Base-by-base conservation (phyloP, 2,329 filamentous ascomycete genomes). In the Fusarium mexicanum region DNA sequence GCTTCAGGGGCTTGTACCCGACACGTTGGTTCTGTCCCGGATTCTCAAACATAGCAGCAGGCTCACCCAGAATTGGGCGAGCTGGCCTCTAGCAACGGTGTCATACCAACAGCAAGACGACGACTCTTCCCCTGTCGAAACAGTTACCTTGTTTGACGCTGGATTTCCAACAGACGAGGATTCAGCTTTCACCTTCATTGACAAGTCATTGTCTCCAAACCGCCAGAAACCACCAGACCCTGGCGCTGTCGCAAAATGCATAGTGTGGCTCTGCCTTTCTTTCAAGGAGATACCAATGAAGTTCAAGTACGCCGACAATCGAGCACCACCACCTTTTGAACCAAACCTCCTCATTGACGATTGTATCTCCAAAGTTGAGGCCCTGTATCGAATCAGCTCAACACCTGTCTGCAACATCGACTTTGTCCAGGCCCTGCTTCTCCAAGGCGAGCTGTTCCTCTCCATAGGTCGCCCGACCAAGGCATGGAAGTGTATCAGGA, bases 51-150 rank as follows among this genome's bases (percentile, higher is more conserved):
- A 74, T 11, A 60, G 67, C 2, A 31, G 35, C 13, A 35, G 29
- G 79, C 80, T 40, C 47, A 44, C 51, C 3, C 37, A 65, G 22
- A 38, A 22, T 79, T 84, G 69, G 68, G 41, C 33, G 18, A 35
- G 50, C 47, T 74, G 63, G 62, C 71, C 71, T 10, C 64, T 74
- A 11, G 46, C 50, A 40, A 51, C 48, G 2, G 20, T 40, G 4
- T 22, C 22, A 22, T 26, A n/a, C 20, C 38, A 22, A 12, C 26
- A 46, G 41, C 35, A 29, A 29, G 51, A 43, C 3, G 8, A 20
- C 26, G 26, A 46, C 10, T 4, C 8, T 12, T 5, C 11, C 8
- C 14, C 14, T 46, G 38, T 22, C 17, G 9, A 29, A 20, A 20
- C 29, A 26, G 51, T 46, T 4, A 59, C 37, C 10, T 18, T n/a